Evolutionary conservation across 2,329 filamentous ascomycete species (phyloP), one percentile per base, ranked within the genome.

Genomic region (Diaporthe sp.): DNA sequence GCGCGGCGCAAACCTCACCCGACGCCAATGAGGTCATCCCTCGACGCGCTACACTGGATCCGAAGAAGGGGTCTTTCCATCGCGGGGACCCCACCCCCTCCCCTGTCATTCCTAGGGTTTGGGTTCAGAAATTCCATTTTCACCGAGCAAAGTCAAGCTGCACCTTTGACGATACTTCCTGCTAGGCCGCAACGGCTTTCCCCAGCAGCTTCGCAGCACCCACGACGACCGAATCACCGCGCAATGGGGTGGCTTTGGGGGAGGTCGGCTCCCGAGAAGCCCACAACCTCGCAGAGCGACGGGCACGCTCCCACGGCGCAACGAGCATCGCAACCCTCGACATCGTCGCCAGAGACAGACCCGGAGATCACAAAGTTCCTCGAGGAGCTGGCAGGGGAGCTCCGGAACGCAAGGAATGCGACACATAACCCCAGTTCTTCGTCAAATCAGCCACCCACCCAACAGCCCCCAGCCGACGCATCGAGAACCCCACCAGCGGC

Each of bases 161-260:
- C 5, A 35, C 7, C 32, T 27, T 17, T 4, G 30, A 32, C 13
- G 30, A n/a, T 7, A 13, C 32, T 10, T 44, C 19, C n/a, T 17
- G 3, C 32, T 39, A 17, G 13, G 22, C 17, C 19, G 19, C 35
- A 53, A 22, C 32, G 13, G 4, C 30, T 71, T 5, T 30, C n/a
- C 25, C 25, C 10, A 61, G 19, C 42, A 39, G 13, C 10, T 30
- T 27, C 22, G n/a, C 22, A 37, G 30, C 39, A 66, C 47, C 75
- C 53, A 73, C 44, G 42, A 47, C 27, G 44, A 63, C n/a, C 44
- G 65, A 42, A 59, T 51, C 47, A 25, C 42, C 53, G 76, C 78
- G 84, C 72, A 76, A 92, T 92, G 91, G 90, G 90, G 77, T 92
- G 91, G 91, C 84, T 91, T 76, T 92, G 90, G 89, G 85, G 88